phyloP scores from a whole-genome alignment of 73 alveolate genomes.

The Paraurostyla sp. region DNA sequence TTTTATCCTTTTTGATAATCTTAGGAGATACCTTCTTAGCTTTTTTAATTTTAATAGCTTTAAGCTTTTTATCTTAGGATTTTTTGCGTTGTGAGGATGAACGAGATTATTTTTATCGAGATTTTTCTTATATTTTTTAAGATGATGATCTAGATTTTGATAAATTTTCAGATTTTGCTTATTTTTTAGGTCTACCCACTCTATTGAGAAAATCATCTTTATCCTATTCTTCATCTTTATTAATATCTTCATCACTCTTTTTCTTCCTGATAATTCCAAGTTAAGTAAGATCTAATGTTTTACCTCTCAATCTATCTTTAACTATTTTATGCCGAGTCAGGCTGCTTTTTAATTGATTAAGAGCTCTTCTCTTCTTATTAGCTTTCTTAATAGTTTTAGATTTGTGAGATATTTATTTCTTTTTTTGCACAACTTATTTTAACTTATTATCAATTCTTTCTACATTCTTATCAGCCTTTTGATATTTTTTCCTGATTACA shows the following conservation, averaged over 20 bases:
- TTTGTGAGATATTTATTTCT: neutral
- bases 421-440: neutral
- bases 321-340: neutral
- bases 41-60: neutral
- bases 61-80: neutral
- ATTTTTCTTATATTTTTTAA: no score
- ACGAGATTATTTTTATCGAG: no score
- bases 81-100: no score
- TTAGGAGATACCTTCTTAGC: neutral
- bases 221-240: neutral
- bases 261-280: neutral
- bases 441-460: neutral
- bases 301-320: neutral
- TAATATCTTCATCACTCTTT: neutral
- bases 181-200: conserved; percentile 14
- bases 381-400: neutral
- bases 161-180: no score
- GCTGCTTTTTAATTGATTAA: neutral
- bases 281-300: neutral
- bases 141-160: no score
- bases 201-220: neutral
- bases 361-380: neutral
- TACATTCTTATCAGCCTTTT: neutral
- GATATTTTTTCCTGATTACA: neutral
- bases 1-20: neutral